Conservation (phyloP, 2,329 filamentous ascomycete species). For the Tothia fuscella region DNA sequence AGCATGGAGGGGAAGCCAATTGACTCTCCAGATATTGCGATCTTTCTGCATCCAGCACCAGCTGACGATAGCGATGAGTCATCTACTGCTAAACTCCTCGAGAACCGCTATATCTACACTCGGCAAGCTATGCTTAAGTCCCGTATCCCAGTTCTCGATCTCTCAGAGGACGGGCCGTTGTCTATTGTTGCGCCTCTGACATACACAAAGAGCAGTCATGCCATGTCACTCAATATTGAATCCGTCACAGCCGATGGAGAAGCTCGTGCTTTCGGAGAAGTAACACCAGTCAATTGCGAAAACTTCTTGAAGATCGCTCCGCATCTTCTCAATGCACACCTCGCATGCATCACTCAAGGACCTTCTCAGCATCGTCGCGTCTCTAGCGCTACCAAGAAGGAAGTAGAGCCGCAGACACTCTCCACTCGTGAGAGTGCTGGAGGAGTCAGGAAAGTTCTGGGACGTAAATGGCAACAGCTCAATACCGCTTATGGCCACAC, state of each 20-base stretch:
- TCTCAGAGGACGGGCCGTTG: constrained; percentile 6
- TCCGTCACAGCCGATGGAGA: neutral
- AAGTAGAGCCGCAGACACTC: too few species aligned
- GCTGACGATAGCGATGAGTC: neutral
- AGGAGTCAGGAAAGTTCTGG: too few species aligned
- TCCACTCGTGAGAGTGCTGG: too few species aligned
- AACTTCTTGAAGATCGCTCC: constrained; percentile 9
- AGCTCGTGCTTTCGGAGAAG: neutral
- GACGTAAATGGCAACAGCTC: too few species aligned
- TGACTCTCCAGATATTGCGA: constrained; percentile 5
- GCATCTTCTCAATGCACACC: constrained; percentile 1
- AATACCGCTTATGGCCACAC: too few species aligned
- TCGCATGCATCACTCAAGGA: constrained; percentile 7
- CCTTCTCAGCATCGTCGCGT: too few species aligned
- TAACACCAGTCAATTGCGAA: constrained; percentile 8
- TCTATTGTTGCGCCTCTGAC: constrained; percentile 3
- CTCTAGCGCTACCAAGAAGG: too few species aligned
- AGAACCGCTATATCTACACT: neutral
- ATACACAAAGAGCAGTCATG: constrained; percentile 7
- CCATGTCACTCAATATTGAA: constrained; percentile 5
- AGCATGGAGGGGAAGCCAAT: neutral
- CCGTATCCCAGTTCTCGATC: constrained; percentile 9
- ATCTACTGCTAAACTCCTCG: too few species aligned
- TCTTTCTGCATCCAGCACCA: constrained; percentile 8
- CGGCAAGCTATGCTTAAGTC: constrained; percentile 2